Percentiles rank a stretch among this genome's conserved stretches.
phyloP scores from a whole-genome alignment of 2,329 filamentous ascomycete species.

The Botrytis fabae region DNA sequence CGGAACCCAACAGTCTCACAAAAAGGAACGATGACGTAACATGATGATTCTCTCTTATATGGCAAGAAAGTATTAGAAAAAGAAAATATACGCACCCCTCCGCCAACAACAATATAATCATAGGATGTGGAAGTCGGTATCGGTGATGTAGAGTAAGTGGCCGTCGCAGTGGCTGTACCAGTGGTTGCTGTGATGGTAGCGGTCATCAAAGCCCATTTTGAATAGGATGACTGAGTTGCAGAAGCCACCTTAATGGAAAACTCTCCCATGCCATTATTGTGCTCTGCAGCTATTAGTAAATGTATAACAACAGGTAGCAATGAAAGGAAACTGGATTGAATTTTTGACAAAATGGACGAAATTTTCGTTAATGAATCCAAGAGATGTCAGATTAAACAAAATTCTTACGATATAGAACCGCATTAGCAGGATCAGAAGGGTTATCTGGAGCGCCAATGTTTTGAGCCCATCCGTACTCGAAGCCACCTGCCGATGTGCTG shows the following conservation, averaged over 20 bases:
- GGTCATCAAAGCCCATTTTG: conserved; percentile 39
- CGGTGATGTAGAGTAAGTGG: conserved; percentile 49
- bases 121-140: conserved; percentile 49
- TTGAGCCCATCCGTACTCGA: conserved; percentile 59
- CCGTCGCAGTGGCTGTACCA: conserved; percentile 46
- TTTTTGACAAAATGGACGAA: background rate
- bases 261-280: conserved; percentile 55
- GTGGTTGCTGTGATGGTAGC: conserved; percentile 37
- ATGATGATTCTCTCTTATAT: background rate
- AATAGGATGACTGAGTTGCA: conserved; percentile 46
- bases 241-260: conserved; percentile 50
- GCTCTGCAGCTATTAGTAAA: conserved; percentile 42
- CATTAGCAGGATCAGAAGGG: conserved; percentile 43
- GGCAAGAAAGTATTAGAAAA: background rate
- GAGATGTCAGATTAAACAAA: background rate
- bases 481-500: conserved; percentile 47
- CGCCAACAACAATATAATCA: conserved; percentile 57
- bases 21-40: background rate
- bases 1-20: background rate
- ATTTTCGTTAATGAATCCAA: background rate
- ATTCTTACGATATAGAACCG: conserved; percentile 23
- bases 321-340: conserved; percentile 41
- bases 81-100: conserved; percentile 40
- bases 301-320: conserved; percentile 36
- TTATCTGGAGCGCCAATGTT: conserved; percentile 44